These are phyloP conservation scores for Pelagophyceae sp. DNA, from an alignment of 352 stramenopile species.

Conservation along the genomic window DNA sequence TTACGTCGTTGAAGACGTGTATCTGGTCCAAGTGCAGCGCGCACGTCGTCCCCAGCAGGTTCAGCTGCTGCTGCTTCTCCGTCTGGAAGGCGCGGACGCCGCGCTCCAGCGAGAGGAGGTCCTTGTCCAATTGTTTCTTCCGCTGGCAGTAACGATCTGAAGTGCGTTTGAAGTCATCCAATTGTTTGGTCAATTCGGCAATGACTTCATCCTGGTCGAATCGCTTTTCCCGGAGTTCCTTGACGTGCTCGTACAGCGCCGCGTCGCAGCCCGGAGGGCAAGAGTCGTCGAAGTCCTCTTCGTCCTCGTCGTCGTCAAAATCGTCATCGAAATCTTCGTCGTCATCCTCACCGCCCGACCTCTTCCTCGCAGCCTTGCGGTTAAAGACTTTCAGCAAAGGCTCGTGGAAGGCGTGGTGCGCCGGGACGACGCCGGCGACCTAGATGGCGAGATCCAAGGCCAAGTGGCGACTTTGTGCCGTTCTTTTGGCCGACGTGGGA, in stretches of 20 bases:
- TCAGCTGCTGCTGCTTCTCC: conserved; percentile 70
- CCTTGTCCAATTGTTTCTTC: conserved; percentile 80
- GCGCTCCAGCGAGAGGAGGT: conserved; percentile 65
- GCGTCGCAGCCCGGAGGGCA: conserved; percentile 76
- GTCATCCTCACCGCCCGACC: conserved; percentile 34
- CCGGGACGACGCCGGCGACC: conserved; percentile 47
- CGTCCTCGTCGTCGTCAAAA: conserved; percentile 58
- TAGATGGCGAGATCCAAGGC: conserved; percentile 55
- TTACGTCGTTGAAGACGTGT: conserved; percentile 52
- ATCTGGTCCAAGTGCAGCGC: conserved; percentile 61
- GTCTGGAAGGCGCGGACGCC: conserved; percentile 81
- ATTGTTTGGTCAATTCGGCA: conserved; percentile 64
- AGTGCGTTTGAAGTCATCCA: conserved; percentile 73
- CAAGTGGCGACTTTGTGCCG: too few species aligned
- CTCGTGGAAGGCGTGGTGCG: conserved; percentile 52
- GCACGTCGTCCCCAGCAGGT: conserved; percentile 57
- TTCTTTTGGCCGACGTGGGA: too few species aligned
- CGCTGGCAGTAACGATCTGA: conserved; percentile 59
- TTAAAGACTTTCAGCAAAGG: conserved; percentile 74
- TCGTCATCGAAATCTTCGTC: conserved; percentile 40
- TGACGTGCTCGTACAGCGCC: conserved; percentile 76
- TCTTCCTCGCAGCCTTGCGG: conserved; percentile 79
- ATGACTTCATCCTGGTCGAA: conserved; percentile 76
- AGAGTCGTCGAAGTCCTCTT: conserved; percentile 75
- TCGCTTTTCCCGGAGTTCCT: conserved; percentile 76